phyloP scores from a whole-genome alignment of 2,329 filamentous ascomycete species.

The Penicillium polonicum region DNA sequence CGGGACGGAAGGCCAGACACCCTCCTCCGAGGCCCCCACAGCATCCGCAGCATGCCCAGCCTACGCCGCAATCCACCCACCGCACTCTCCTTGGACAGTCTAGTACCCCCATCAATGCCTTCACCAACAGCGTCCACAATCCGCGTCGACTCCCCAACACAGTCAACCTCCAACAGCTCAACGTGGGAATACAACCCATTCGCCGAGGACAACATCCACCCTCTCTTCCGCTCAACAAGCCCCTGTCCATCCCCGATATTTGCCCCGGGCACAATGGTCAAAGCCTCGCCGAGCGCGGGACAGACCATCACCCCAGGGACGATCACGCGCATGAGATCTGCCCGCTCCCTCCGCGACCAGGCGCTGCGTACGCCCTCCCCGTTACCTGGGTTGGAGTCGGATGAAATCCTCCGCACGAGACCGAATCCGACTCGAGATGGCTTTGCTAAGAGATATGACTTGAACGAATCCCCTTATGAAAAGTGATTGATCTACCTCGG shows the following conservation, averaged over 20 bases:
- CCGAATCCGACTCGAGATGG: constrained; percentile 13
- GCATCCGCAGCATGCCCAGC: constrained; percentile 24
- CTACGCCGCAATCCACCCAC: constrained; percentile 20
- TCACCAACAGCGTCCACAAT: constrained; percentile 25
- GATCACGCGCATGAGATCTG: constrained; percentile 39
- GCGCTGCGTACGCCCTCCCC: constrained; percentile 11
- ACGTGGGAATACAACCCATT: constrained; percentile 21
- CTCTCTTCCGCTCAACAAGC: constrained; percentile 56
- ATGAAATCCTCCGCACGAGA: background rate
- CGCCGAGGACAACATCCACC: constrained; percentile 57
- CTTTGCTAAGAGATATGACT: constrained; percentile 27
- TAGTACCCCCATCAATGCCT: constrained; percentile 18
- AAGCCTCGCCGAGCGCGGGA: constrained; percentile 55
- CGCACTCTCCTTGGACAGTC: constrained; percentile 29
- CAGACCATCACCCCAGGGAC: constrained; percentile 49
- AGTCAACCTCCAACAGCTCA: constrained; percentile 7
- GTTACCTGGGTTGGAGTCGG: constrained; percentile 1
- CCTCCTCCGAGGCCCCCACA: constrained; percentile 13
- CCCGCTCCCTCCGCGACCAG: constrained; percentile 31
- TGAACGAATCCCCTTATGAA: constrained; percentile 33
- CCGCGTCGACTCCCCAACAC: constrained; percentile 16
- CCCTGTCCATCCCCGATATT: constrained; percentile 53
- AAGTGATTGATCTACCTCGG: constrained; percentile 20
- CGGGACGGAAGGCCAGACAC: constrained; percentile 9
- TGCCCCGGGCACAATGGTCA: constrained; percentile 55